These are phyloP conservation scores for Danielia reshetovae DNA, from an alignment of 805 yeast species.

Conservation along the genomic window DNA sequence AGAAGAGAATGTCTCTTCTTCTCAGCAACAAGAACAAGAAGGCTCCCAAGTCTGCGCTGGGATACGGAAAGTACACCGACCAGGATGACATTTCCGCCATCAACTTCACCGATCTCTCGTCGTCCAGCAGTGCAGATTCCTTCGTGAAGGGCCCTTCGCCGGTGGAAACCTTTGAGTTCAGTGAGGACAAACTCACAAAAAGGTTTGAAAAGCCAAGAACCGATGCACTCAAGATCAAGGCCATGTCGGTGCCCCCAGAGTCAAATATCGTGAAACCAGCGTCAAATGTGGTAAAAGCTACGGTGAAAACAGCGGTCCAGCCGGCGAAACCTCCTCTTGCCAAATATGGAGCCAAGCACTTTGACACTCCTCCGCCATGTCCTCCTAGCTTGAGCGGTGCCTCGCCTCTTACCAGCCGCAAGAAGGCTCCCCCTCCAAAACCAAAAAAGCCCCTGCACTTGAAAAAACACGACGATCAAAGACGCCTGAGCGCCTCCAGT, in stretches of 20 bases:
- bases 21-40: constrained; percentile 35
- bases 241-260: no score
- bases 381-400: constrained; percentile 25
- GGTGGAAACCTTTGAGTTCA: not conserved
- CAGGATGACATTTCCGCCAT: constrained; percentile 18
- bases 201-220: not conserved
- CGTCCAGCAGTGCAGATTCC: constrained; percentile 24
- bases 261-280: no score
- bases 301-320: not conserved
- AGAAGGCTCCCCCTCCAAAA: constrained; percentile 56
- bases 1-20: constrained; percentile 51
- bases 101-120: constrained; percentile 22
- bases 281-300: not conserved
- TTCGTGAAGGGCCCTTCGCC: constrained; percentile 1
- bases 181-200: not conserved
- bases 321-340: not conserved
- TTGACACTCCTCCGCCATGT: constrained; percentile 34
- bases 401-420: no score
- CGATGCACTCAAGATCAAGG: no score
- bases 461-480: constrained; percentile 28
- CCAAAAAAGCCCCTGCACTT: constrained; percentile 62
- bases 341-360: constrained; percentile 2
- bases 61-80: constrained; percentile 76
- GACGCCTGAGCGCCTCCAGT: constrained; percentile 34
- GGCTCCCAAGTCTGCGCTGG: constrained; percentile 66